phyloP scores from a whole-genome alignment of 371 early-diverging fungal species.

The Mortierella sp. region DNA sequence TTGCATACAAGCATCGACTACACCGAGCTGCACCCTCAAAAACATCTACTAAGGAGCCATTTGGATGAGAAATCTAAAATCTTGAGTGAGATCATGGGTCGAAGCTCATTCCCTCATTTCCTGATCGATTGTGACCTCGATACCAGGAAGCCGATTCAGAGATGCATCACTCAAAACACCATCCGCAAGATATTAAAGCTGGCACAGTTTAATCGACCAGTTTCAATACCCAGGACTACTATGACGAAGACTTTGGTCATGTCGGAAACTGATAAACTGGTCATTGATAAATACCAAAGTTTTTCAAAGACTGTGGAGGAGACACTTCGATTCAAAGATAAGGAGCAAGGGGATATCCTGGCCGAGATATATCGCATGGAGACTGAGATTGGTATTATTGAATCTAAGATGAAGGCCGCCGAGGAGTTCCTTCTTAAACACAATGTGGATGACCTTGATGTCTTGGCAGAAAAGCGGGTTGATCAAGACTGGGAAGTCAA shows the following conservation, averaged over 20 bases:
- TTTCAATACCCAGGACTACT: not conserved
- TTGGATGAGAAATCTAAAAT: not conserved
- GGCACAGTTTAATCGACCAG: not conserved
- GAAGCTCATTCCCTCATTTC: slow-evolving; percentile 9
- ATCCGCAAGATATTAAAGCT: slow-evolving; percentile 1
- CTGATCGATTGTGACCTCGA: slow-evolving; percentile 22
- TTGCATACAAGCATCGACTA: slow-evolving; percentile 16
- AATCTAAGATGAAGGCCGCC: not conserved
- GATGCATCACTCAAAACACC: slow-evolving; percentile 25
- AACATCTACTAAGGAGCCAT: not conserved
- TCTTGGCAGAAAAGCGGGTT: not conserved
- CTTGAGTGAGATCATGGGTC: slow-evolving; percentile 7
- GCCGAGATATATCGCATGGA: not conserved
- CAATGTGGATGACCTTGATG: not conserved
- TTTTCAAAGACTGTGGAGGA: not conserved
- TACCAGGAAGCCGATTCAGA: slow-evolving; percentile 15
- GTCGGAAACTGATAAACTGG: not conserved
- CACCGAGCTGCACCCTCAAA: slow-evolving; percentile 3
- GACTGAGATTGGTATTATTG: not conserved
- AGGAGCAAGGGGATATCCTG: not conserved
- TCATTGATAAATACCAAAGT: not conserved
- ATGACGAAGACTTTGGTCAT: slow-evolving; percentile 7
- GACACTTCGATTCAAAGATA: slow-evolving; percentile 2
- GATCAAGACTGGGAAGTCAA: not conserved
- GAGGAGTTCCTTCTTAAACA: slow-evolving; percentile 1